Evolutionary conservation across 305 asterid species (phyloP), one percentile per base, ranked within the genome.

Genomic region (Plantago lanceolata): DNA sequence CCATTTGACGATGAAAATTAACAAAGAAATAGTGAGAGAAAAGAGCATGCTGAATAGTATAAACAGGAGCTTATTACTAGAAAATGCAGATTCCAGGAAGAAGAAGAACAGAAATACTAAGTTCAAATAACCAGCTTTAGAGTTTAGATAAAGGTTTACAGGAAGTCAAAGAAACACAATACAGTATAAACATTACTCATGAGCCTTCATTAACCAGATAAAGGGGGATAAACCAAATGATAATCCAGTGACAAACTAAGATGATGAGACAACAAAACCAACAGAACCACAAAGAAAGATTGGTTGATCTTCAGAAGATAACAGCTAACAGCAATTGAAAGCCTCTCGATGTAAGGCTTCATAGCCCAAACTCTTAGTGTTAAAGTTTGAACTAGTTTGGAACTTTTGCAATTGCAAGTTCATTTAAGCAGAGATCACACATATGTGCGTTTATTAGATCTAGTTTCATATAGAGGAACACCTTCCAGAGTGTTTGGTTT

Each of bases 201-300:
- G 57, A 57, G 24, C 57, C 62, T 64, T 29, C 57, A 16, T 63
- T 57, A 60, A 50, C 59, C 65, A 59, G 56, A 69, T 49, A 59
- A 55, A 55, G 51, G 24, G 64, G 47, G 11, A 64, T 47, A 37
- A 71, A 59, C 68, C 53, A 60, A 60, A 31, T 59, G 43, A 67
- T 64, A 55, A 50, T 66, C 33, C 11, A 53, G 51, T 65, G 31
- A 44, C 68, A 40, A 16, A 57, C 61, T 24, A 60, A 61, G 48
- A 52, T 65, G 63, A 62, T 2, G 16, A 24, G 1, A 5, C 14
- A 37, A 37, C 8, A 37, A 37, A 37, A 37, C 40, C 12, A 37
- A 37, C 44, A 37, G 44, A 37, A 37, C 44, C 44, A 37, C 44
- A 37, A 7, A 37, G 13, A 9, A 37, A 37, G 28, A 24, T 24